Percentiles rank a stretch among this genome's conserved stretches.
Conservation (phyloP, 1,139 yeast species). For the Geotrichum cucujoidarum region DNA sequence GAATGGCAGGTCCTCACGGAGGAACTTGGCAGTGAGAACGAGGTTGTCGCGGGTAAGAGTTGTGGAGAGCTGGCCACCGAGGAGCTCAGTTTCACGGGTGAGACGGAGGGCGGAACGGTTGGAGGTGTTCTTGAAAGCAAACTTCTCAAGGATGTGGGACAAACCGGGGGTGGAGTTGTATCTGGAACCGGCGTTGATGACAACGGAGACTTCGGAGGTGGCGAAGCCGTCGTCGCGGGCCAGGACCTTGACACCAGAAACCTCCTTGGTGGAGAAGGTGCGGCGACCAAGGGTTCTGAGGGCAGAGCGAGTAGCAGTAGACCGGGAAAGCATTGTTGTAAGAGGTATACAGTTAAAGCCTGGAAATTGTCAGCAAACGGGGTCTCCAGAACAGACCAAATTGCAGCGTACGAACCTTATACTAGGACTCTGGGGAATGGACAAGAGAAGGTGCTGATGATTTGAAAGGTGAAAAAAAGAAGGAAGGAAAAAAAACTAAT, state of each 20-base stretch:
- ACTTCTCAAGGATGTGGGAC: slow-evolving; percentile 80
- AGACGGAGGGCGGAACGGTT: slow-evolving; percentile 85
- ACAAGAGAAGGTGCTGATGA: slow-evolving; percentile 3
- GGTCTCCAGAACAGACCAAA: neutral
- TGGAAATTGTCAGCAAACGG: neutral
- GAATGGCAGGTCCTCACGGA: slow-evolving; percentile 85
- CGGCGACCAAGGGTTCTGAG: slow-evolving; percentile 25
- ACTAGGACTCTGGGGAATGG: slow-evolving; percentile 5
- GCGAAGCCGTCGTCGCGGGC: slow-evolving; percentile 46
- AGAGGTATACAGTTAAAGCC: slow-evolving; percentile 2
- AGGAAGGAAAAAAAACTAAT: slow-evolving; percentile 6
- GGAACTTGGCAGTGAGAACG: slow-evolving; percentile 72
- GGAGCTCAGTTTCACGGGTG: slow-evolving; percentile 89
- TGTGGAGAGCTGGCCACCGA: slow-evolving; percentile 77
- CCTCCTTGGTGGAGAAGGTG: slow-evolving; percentile 32
- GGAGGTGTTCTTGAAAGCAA: slow-evolving; percentile 75
- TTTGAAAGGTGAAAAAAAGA: slow-evolving; percentile 7
- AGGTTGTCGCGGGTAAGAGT: slow-evolving; percentile 78
- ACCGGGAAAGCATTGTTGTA: slow-evolving; percentile 19
- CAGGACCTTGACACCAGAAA: slow-evolving; percentile 41
- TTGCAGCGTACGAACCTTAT: slow-evolving; percentile 10
- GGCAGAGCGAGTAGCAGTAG: slow-evolving; percentile 19
- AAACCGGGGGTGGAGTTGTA: slow-evolving; percentile 62
- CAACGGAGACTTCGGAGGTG: slow-evolving; percentile 72
- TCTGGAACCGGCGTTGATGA: slow-evolving; percentile 84